Conservation (phyloP, 2,329 filamentous ascomycete genomes). For the Rutstroemia sp. region DNA sequence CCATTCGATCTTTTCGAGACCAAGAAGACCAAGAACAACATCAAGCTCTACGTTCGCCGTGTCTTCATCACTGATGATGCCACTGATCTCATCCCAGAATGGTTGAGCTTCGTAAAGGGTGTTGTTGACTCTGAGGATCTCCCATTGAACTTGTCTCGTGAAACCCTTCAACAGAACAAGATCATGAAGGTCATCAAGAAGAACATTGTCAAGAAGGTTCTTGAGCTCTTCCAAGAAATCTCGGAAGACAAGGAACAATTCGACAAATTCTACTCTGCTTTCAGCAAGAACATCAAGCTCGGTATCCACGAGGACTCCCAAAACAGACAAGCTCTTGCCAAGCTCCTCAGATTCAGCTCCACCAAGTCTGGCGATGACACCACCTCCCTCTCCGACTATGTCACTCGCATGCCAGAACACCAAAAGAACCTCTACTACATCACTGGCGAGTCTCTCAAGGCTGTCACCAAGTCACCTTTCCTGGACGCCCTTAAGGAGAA, state of each 20-base stretch:
- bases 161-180: conserved; percentile 99
- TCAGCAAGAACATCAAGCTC: conserved; percentile 99
- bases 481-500: conserved; percentile 97
- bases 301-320: conserved; percentile 99
- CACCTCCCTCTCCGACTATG: conserved; percentile 93
- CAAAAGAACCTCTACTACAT: conserved; percentile 99
- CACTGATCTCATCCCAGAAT: conserved; percentile 98
- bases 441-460: conserved; percentile 98
- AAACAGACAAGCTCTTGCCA: conserved; percentile 88
- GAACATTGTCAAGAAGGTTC: conserved; percentile 99
- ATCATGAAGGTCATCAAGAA: conserved; percentile 99
- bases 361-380: conserved; percentile 97
- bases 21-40: conserved; percentile 99
- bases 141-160: conserved; percentile 97
- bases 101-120: conserved; percentile 99
- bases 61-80: conserved; percentile 99
- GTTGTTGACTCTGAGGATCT: conserved; percentile 99
- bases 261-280: conserved; percentile 99
- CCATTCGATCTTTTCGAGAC: conserved; percentile 99
- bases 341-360: conserved; percentile 97
- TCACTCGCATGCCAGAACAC: conserved; percentile 99
- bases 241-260: conserved; percentile 99
- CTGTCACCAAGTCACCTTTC: conserved; percentile 97
- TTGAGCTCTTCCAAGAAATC: conserved; percentile 99
- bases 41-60: conserved; percentile 99